These are phyloP conservation scores for Tolypocladium pustulatum DNA, from an alignment of 2,329 filamentous ascomycete genomes.

Conservation along the genomic window DNA sequence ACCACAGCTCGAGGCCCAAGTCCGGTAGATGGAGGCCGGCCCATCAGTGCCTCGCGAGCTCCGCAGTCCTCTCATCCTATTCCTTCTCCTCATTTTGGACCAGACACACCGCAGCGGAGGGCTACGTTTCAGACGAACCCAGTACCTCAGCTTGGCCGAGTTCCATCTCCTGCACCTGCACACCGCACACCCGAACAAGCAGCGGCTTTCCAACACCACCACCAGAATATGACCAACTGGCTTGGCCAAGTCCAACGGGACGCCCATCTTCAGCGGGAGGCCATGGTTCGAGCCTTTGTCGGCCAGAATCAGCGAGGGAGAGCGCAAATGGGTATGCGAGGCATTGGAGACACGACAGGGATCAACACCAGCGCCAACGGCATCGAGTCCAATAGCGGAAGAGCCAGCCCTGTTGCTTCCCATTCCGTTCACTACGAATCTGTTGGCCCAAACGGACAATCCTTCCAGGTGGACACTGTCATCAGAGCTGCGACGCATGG, in stretches of 20 bases:
- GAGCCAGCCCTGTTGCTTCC: slow-evolving; percentile 11
- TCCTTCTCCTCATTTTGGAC: slow-evolving; percentile 10
- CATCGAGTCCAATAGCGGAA: slow-evolving; percentile 12
- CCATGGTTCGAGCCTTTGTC: slow-evolving; percentile 27
- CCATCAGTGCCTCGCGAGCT: slow-evolving; percentile 11
- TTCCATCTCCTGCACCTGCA: slow-evolving; percentile 17
- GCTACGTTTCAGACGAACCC: slow-evolving; percentile 16
- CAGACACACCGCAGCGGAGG: slow-evolving; percentile 19
- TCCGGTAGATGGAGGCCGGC: slow-evolving; percentile 12
- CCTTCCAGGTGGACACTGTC: slow-evolving; percentile 24
- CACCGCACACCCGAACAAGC: slow-evolving; percentile 17
- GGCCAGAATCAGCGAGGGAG: slow-evolving; percentile 33
- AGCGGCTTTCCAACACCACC: slow-evolving; percentile 25
- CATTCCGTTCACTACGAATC: slow-evolving; percentile 22
- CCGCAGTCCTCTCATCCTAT: slow-evolving; percentile 5
- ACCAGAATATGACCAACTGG: slow-evolving; percentile 33
- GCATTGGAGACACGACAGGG: slow-evolving; percentile 22
- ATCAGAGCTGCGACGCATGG: slow-evolving; percentile 11
- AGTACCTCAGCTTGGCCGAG: slow-evolving; percentile 15
- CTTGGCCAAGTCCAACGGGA: slow-evolving; percentile 30
- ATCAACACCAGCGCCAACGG: slow-evolving; percentile 10
- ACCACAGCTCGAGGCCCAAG: slow-evolving; percentile 15
- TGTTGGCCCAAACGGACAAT: slow-evolving; percentile 21
- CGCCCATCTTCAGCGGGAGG: slow-evolving; percentile 21
- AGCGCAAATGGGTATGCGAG: slow-evolving; percentile 28